A percentile compares a stretch with the other conserved stretches of the same genome.
Evolutionary conservation across 169 alveolate species (phyloP).

Genomic region (Ichthyophthirius multifiliis): DNA sequence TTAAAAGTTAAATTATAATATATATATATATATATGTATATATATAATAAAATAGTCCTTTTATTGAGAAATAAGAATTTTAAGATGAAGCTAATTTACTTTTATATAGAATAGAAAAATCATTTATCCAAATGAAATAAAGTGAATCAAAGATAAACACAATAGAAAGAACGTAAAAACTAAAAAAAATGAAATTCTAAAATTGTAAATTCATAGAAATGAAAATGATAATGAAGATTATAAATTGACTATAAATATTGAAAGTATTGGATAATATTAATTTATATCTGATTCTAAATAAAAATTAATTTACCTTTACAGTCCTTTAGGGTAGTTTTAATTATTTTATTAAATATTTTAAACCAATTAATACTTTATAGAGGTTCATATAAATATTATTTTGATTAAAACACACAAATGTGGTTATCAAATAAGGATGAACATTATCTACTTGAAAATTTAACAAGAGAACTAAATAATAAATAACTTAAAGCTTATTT

Average conservation of each 20-base stretch:
- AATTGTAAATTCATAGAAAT: neutral
- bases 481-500: no score
- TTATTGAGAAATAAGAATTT: neutral
- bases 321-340: neutral
- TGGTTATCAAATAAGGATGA: constrained; percentile 24
- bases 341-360: neutral
- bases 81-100: neutral
- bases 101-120: neutral
- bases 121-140: neutral
- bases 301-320: neutral
- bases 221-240: constrained; percentile 3
- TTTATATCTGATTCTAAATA: neutral
- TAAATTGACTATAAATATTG: neutral
- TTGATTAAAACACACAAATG: constrained; percentile 3
- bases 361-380: neutral
- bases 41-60: neutral
- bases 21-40: no score
- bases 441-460: constrained; percentile 15
- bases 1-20: no score
- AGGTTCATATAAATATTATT: constrained; percentile 15
- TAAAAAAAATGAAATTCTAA: no score
- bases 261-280: neutral
- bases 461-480: constrained; percentile 29
- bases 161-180: neutral
- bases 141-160: neutral